Evolutionary conservation across 108 stramenopile genomes (phyloP).

Genomic region (Cyclostephanos tholiformis): DNA sequence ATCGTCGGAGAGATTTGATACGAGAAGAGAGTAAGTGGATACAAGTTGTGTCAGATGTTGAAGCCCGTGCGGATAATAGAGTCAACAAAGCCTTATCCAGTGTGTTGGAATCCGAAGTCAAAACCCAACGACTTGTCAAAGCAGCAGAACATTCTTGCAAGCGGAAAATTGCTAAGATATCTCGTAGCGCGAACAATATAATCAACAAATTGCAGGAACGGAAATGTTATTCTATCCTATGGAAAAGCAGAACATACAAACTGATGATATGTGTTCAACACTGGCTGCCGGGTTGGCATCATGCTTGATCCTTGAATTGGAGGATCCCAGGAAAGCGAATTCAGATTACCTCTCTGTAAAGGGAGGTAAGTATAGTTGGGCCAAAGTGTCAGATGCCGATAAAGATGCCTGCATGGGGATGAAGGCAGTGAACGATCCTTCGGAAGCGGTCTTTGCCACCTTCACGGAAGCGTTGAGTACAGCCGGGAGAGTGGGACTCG

Average conservation of each 20-base stretch:
- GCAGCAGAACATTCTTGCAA: too few relatives aligned
- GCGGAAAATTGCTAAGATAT: too few relatives aligned
- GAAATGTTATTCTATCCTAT: neutral
- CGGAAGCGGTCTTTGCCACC: neutral
- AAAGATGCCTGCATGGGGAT: constrained; percentile 3
- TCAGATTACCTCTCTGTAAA: neutral
- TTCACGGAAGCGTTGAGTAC: constrained; percentile 12
- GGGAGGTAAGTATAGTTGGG: neutral
- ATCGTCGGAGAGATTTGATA: too few relatives aligned
- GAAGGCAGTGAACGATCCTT: neutral
- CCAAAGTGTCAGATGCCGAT: neutral
- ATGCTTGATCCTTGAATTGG: constrained; percentile 1
- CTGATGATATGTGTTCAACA: neutral
- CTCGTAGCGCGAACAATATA: too few relatives aligned
- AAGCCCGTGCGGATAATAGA: too few relatives aligned
- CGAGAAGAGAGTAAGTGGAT: too few relatives aligned
- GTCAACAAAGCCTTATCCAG: too few relatives aligned
- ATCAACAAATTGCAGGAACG: too few relatives aligned
- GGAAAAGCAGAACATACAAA: neutral
- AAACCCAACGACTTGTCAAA: too few relatives aligned
- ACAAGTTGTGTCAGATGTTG: too few relatives aligned
- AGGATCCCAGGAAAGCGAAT: neutral
- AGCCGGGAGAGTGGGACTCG: constrained; percentile 3
- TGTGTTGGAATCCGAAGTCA: too few relatives aligned
- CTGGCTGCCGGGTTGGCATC: neutral